These are phyloP conservation scores for Ascocoryne sarcoides DNA, from an alignment of 2,329 filamentous ascomycete species.

Conservation along the genomic window DNA sequence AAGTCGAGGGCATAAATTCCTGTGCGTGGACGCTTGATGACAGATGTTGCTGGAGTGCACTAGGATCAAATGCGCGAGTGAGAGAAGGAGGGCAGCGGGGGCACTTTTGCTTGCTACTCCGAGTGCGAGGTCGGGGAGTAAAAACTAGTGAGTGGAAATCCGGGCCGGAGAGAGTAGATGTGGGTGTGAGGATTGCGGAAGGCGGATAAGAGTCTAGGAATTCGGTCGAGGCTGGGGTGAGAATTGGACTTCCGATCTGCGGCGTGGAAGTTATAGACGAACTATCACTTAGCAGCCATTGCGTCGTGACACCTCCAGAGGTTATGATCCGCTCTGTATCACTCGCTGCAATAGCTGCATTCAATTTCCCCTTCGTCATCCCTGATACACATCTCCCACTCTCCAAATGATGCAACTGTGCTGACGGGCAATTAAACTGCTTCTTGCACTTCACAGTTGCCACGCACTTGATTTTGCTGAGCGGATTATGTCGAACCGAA, in stretches of 20 bases:
- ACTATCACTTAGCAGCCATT: background rate
- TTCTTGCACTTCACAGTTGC: slow-evolving; percentile 6
- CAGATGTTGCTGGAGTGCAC: slow-evolving; percentile 4
- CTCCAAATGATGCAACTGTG: slow-evolving; percentile 11
- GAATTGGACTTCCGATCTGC: background rate
- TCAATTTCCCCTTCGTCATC: slow-evolving; percentile 9
- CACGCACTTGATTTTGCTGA: slow-evolving; percentile 10
- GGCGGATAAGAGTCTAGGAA: background rate
- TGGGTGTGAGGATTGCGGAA: slow-evolving; percentile 1
- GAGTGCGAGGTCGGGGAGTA: too few species aligned
- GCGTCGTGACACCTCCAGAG: slow-evolving; percentile 2
- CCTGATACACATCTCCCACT: slow-evolving; percentile 10
- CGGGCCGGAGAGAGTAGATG: too few species aligned
- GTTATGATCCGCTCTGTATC: slow-evolving; percentile 8
- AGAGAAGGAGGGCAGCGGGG: slow-evolving; percentile 2
- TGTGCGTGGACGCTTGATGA: slow-evolving; percentile 5
- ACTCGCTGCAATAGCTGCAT: slow-evolving; percentile 2
- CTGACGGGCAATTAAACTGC: slow-evolving; percentile 10
- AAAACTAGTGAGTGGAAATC: too few species aligned
- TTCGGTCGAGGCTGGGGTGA: background rate
- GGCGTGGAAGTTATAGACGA: too few species aligned
- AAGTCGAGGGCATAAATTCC: slow-evolving; percentile 7
- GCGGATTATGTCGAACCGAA: too few species aligned
- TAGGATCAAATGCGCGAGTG: slow-evolving; percentile 3
- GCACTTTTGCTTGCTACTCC: too few species aligned